Evolutionary conservation across 805 yeast genomes (phyloP).

Genomic region (Wickerhamiella cacticola): DNA sequence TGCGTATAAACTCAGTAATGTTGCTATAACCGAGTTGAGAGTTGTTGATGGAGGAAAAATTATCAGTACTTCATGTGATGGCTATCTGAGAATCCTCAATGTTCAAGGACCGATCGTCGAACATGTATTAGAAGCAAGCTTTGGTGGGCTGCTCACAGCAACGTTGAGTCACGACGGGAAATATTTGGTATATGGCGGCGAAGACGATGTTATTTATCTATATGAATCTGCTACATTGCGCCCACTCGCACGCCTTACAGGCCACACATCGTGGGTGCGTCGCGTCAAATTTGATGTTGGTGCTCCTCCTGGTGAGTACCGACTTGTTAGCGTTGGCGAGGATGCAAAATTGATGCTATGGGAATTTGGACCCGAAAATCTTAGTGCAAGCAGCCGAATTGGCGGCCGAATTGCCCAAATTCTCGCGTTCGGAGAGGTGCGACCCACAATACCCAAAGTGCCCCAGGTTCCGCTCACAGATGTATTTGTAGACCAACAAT

Average conservation of each 20-base stretch:
- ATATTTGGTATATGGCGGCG: constrained; percentile 39
- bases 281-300: constrained; percentile 36
- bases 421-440: constrained; percentile 16
- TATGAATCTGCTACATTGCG: constrained; percentile 30
- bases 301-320: constrained; percentile 31
- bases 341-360: constrained; percentile 42
- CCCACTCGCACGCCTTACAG: constrained; percentile 34
- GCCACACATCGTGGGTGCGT: constrained; percentile 44
- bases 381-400: constrained; percentile 25
- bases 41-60: constrained; percentile 26
- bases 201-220: constrained; percentile 40
- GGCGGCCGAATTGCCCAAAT: constrained; percentile 1
- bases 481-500: constrained; percentile 20
- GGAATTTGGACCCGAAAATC: constrained; percentile 39
- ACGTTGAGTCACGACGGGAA: constrained; percentile 46
- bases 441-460: constrained; percentile 22
- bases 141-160: constrained; percentile 47
- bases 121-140: constrained; percentile 52
- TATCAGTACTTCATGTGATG: constrained; percentile 54
- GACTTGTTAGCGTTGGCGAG: constrained; percentile 45
- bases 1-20: constrained; percentile 49
- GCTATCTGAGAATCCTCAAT: constrained; percentile 47
- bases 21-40: constrained; percentile 39
- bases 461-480: constrained; percentile 25
- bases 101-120: constrained; percentile 33